Evolutionary conservation across 2,329 filamentous ascomycete genomes (phyloP).

Genomic region (Emmonsia crescens): DNA sequence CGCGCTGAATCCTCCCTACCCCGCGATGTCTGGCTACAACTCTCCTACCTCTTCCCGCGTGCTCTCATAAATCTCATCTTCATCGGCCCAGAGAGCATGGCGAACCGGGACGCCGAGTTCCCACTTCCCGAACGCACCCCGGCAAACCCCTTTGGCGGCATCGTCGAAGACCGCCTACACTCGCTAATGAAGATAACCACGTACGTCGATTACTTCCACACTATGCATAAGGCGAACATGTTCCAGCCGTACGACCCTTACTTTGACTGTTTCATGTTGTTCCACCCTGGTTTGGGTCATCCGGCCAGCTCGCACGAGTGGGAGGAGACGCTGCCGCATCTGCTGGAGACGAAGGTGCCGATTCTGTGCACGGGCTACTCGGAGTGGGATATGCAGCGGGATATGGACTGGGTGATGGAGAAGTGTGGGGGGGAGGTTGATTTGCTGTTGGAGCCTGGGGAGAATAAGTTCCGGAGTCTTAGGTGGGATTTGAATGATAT

Average conservation of each 20-base stretch:
- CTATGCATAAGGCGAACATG: conserved; percentile 76
- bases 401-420: conserved; percentile 80
- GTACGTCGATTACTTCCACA: conserved; percentile 97
- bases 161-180: conserved; percentile 83
- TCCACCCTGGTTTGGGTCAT: conserved; percentile 93
- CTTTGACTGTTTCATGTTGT: conserved; percentile 94
- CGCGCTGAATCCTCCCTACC: conserved; percentile 96
- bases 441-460: conserved; percentile 77
- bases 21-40: conserved; percentile 84
- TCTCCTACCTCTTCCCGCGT: conserved; percentile 89
- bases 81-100: conserved; percentile 92
- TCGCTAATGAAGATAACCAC: conserved; percentile 93
- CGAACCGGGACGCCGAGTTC: conserved; percentile 85
- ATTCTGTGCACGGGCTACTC: conserved; percentile 95
- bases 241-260: conserved; percentile 96
- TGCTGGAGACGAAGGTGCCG: conserved; percentile 91
- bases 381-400: conserved; percentile 84
- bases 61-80: conserved; percentile 85
- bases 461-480: conserved; percentile 87
- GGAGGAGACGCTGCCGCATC: conserved; percentile 76
- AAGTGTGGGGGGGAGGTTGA: conserved; percentile 86
- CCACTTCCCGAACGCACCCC: conserved; percentile 78
- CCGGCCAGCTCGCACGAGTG: conserved; percentile 90
- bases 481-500: conserved; percentile 95
- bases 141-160: conserved; percentile 81